These are phyloP conservation scores for Talaromyces verruculosus DNA, from an alignment of 2,329 filamentous ascomycete species.

Conservation along the genomic window DNA sequence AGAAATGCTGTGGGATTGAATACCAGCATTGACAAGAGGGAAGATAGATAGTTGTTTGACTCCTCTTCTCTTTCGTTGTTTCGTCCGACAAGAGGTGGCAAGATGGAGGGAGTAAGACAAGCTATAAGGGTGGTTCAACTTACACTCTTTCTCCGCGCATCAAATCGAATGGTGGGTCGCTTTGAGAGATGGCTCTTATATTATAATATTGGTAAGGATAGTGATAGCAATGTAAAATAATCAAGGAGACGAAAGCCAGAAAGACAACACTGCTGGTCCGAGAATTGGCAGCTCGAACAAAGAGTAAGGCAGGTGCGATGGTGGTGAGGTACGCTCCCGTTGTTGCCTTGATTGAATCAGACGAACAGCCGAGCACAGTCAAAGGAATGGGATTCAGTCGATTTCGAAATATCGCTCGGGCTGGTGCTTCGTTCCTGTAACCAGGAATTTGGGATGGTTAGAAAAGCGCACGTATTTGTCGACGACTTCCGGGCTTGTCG, in stretches of 20 bases:
- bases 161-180: not conserved
- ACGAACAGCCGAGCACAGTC: not conserved
- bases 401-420: conserved; percentile 8
- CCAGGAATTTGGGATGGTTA: not conserved
- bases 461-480: conserved; percentile 6
- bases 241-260: not conserved
- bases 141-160: conserved; percentile 5
- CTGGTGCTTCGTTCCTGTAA: conserved; percentile 2
- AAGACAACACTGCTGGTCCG: not conserved
- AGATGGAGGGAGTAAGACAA: not conserved
- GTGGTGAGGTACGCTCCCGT: not conserved
- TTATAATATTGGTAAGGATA: not conserved
- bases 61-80: not conserved
- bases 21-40: conserved; percentile 7
- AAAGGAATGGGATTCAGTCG: not conserved
- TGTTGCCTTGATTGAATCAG: conserved; percentile 1
- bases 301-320: not conserved
- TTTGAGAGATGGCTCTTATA: not conserved
- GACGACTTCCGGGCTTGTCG: not conserved
- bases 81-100: not conserved
- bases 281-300: not conserved
- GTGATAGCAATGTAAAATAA: not conserved
- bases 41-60: not conserved
- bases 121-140: conserved; percentile 5
- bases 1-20: not conserved